A percentile compares a stretch with the other conserved stretches of the same genome.
Conservation (phyloP, 805 yeast genomes). For the Maudiozyma turicensis region DNA sequence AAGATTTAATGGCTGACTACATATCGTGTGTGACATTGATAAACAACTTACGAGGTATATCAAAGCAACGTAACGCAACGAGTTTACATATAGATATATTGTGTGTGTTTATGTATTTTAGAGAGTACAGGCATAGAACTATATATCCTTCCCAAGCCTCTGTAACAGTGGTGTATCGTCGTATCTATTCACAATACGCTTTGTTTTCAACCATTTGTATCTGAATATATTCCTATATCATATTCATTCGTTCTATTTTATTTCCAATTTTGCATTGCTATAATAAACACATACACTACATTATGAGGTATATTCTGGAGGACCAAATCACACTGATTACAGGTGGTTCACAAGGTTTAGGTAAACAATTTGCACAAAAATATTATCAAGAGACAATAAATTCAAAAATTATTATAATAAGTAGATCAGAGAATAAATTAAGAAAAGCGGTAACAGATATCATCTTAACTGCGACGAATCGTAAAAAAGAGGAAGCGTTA, state of each 20-base stretch:
- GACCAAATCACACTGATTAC: constrained; percentile 61
- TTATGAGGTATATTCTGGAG: constrained; percentile 26
- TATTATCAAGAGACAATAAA: constrained; percentile 36
- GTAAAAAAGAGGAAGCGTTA: not conserved
- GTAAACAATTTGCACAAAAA: constrained; percentile 62
- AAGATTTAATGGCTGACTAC: too few species aligned
- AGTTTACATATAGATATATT: too few species aligned
- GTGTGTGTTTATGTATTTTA: too few species aligned
- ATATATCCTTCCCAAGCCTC: too few species aligned
- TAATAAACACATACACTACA: not conserved
- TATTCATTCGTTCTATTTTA: too few species aligned
- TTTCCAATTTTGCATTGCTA: not conserved
- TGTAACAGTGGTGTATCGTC: too few species aligned
- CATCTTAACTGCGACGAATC: not conserved
- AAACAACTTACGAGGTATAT: too few species aligned
- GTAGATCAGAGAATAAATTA: constrained; percentile 62
- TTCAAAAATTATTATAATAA: constrained; percentile 63
- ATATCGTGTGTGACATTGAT: too few species aligned
- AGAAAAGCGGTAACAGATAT: constrained; percentile 39
- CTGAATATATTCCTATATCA: not conserved
- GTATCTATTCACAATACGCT: not conserved
- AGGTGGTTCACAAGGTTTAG: constrained; percentile 94
- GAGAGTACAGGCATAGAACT: too few species aligned
- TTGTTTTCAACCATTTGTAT: not conserved
- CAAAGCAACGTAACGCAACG: too few species aligned